phyloP scores from a whole-genome alignment of 345 rosid species.

The Brassica cretica region DNA sequence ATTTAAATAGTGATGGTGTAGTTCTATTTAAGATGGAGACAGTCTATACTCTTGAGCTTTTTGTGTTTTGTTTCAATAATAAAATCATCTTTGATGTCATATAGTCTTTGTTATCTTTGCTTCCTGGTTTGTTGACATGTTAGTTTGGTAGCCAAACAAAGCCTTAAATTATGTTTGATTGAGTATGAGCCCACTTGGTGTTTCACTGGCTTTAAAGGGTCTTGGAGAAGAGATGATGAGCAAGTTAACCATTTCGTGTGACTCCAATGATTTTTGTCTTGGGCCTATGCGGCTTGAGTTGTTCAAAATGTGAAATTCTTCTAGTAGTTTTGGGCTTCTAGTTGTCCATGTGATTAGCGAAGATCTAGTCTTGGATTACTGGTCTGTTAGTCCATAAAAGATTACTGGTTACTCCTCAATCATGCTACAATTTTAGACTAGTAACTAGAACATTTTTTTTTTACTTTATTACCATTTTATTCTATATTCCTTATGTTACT shows the following conservation, averaged over 20 bases:
- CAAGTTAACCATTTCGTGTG: not conserved
- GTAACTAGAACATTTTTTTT: not conserved
- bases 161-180: not conserved
- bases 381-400: not conserved
- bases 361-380: not conserved
- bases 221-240: not conserved
- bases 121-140: not conserved
- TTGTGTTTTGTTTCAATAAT: slow-evolving; percentile 36
- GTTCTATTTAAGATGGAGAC: slow-evolving; percentile 35
- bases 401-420: not conserved
- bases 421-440: not conserved
- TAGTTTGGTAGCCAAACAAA: not conserved
- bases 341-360: not conserved
- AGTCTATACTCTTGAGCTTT: slow-evolving; percentile 23
- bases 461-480: not conserved
- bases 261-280: not conserved
- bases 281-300: not conserved
- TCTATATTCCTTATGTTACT: not conserved
- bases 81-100: slow-evolving; percentile 14
- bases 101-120: not conserved
- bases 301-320: not conserved
- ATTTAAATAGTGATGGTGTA: slow-evolving; percentile 40
- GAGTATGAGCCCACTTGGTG: not conserved
- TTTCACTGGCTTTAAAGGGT: not conserved
- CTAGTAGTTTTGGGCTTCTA: not conserved